Evolutionary conservation across 257 asterid species (phyloP).

Genomic region (Oldenlandia corymbosa): DNA sequence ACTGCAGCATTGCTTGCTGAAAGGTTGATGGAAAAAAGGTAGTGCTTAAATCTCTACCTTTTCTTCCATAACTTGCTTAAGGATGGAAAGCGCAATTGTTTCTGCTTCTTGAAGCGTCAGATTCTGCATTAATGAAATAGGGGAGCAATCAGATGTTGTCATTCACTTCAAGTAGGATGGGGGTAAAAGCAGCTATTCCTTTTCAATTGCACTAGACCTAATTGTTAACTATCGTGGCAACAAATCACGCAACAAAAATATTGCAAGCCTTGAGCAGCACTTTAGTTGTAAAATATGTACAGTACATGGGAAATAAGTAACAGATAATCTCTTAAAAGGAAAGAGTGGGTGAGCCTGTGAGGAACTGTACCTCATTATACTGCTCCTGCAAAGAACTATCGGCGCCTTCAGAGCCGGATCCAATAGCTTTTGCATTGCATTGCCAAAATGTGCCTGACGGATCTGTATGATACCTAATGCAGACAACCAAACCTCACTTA

Average conservation of each 20-base stretch:
- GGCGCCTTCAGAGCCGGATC: slow-evolving; percentile 98
- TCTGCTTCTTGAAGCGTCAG: slow-evolving; percentile 77
- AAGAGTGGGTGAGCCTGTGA: neutral
- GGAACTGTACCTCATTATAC: slow-evolving; percentile 51
- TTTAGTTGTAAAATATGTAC: no score
- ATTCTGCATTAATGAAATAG: slow-evolving; percentile 42
- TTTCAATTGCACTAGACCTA: neutral
- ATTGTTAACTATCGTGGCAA: no score
- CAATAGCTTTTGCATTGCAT: slow-evolving; percentile 93
- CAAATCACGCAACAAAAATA: no score
- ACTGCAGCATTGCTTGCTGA: no score
- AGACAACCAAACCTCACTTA: slow-evolving; percentile 7
- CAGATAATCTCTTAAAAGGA: neutral
- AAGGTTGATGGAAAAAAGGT: no score
- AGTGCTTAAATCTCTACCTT: slow-evolving; percentile 37
- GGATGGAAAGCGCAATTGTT: slow-evolving; percentile 74
- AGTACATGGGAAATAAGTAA: neutral
- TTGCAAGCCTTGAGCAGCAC: no score
- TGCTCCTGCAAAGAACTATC: slow-evolving; percentile 99
- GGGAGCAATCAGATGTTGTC: slow-evolving; percentile 1
- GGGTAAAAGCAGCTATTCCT: neutral
- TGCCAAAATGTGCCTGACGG: slow-evolving; percentile 98
- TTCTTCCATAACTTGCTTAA: slow-evolving; percentile 91
- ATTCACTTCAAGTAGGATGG: neutral
- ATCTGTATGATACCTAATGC: slow-evolving; percentile 70